phyloP scores from a whole-genome alignment of 2,329 filamentous ascomycete genomes.

The Cryphonectria nitschkei region DNA sequence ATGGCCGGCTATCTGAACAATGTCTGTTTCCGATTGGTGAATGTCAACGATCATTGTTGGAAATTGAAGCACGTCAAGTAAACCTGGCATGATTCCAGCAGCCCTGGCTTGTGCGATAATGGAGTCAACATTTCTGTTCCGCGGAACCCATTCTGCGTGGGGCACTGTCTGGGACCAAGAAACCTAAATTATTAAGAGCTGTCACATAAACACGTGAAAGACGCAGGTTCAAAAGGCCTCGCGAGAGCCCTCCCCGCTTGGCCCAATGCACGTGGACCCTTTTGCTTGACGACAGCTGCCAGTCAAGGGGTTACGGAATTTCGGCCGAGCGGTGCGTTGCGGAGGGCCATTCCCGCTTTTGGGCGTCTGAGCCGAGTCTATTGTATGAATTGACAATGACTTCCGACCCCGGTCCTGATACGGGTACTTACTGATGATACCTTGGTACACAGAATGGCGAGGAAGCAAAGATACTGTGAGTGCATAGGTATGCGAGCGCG shows the following conservation, averaged over 20 bases:
- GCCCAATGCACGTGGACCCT: background rate
- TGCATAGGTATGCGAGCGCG: background rate
- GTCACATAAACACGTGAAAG: constrained; percentile 1
- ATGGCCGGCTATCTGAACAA: background rate
- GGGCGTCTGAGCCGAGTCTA: constrained; percentile 6
- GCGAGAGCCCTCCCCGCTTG: background rate
- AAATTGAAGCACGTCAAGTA: background rate
- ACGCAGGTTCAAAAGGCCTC: background rate
- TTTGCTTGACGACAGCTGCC: constrained; percentile 2
- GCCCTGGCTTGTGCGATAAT: background rate
- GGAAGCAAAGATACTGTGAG: background rate
- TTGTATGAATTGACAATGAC: background rate
- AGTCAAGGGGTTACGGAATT: background rate
- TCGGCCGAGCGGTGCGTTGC: constrained; percentile 2
- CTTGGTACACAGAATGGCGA: constrained; percentile 3
- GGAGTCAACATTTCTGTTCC: background rate
- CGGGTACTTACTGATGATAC: background rate
- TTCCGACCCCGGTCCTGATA: too few relatives aligned
- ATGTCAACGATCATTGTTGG: background rate
- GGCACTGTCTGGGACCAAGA: too few relatives aligned
- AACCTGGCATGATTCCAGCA: too few relatives aligned
- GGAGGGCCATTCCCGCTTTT: background rate
- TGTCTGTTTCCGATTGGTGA: background rate
- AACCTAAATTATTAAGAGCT: background rate
- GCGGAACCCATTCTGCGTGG: background rate